phyloP scores from a whole-genome alignment of 179 eudicot genomes.

The Carnegiea gigantea region DNA sequence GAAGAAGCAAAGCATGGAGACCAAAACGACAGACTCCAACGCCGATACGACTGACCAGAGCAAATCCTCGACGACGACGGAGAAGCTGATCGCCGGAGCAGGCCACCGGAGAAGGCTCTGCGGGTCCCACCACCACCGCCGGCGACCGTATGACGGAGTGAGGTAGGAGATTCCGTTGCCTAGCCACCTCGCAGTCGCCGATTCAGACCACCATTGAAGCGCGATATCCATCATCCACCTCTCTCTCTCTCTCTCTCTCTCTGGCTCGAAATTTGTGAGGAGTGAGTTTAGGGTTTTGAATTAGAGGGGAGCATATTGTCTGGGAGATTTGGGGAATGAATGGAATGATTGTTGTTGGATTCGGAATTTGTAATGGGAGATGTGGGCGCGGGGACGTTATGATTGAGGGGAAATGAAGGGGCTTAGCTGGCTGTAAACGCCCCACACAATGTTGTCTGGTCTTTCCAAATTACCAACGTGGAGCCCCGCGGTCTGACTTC shows the following conservation, averaged over 20 bases:
- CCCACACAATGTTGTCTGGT: neutral
- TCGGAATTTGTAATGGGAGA: neutral
- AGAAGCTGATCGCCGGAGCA: constrained; percentile 28
- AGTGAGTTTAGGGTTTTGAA: neutral
- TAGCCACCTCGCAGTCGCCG: constrained; percentile 27
- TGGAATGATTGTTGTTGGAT: neutral
- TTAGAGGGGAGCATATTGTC: no score
- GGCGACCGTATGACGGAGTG: constrained; percentile 4
- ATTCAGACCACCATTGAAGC: constrained; percentile 24
- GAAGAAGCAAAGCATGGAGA: constrained; percentile 63
- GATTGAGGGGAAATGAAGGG: neutral
- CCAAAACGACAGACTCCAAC: constrained; percentile 65
- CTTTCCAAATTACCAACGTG: neutral
- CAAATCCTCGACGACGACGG: constrained; percentile 47
- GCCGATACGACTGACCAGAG: constrained; percentile 52
- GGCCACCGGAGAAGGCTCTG: constrained; percentile 38
- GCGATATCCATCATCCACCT: constrained; percentile 12
- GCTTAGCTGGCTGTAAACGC: neutral
- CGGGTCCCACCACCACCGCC: constrained; percentile 22
- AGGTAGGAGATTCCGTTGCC: constrained; percentile 27
- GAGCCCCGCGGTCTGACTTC: no score
- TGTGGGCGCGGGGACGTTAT: neutral
- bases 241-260: constrained; percentile 8
- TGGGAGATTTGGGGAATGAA: neutral
- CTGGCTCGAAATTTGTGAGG: neutral